Percentiles rank a stretch among this genome's conserved stretches.
These are phyloP conservation scores for Cladosporium sp. DNA, from an alignment of 2,329 filamentous ascomycete species.

Conservation along the genomic window DNA sequence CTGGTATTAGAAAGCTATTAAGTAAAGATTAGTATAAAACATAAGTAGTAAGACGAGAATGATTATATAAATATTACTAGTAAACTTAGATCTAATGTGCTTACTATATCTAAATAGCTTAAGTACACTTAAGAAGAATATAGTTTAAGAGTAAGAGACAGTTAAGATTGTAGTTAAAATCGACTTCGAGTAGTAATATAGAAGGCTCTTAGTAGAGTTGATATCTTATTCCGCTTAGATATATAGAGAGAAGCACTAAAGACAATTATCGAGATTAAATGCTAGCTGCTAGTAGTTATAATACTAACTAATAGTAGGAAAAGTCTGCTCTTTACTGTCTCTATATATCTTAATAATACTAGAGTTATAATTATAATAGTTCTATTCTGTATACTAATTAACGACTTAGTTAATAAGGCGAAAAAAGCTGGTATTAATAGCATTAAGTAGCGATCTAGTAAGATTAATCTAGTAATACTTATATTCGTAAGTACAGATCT, in stretches of 20 bases:
- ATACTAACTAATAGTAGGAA: constrained; percentile 21
- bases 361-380: constrained; percentile 14
- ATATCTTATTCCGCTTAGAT: not conserved
- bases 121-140: too few relatives aligned
- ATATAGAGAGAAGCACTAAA: not conserved
- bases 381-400: not conserved
- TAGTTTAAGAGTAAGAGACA: too few relatives aligned
- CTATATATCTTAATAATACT: constrained; percentile 14
- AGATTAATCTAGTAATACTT: not conserved
- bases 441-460: not conserved
- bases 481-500: not conserved
- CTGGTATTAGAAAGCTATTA: too few relatives aligned
- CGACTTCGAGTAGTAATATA: too few relatives aligned
- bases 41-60: too few relatives aligned
- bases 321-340: constrained; percentile 24
- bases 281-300: constrained; percentile 20
- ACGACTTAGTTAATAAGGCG: too few relatives aligned
- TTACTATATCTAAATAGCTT: too few relatives aligned
- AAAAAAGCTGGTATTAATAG: not conserved
- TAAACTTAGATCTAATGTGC: too few relatives aligned
- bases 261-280: not conserved
- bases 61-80: too few relatives aligned
- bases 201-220: too few relatives aligned
- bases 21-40: too few relatives aligned
- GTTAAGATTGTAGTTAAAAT: too few relatives aligned